Conservation (phyloP, 1,284 basidiomycete species). For the Athelia sp. region DNA sequence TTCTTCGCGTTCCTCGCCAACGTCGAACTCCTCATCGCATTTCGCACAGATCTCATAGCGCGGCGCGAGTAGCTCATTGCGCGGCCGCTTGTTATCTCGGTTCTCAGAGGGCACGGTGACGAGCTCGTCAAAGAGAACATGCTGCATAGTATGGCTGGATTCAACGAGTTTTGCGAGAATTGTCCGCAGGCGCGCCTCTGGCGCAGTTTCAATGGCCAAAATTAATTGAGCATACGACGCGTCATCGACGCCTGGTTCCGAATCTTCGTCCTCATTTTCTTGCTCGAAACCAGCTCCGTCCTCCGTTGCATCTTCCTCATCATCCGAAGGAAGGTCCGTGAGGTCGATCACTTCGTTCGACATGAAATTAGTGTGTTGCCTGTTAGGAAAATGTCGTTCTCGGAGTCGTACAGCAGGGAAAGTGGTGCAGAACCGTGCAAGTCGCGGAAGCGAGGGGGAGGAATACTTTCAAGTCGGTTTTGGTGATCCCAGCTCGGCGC, state of each 20-base stretch:
- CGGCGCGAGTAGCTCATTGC: slow-evolving; percentile 20
- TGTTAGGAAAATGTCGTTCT: no score
- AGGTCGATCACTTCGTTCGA: background rate
- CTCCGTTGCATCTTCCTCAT: background rate
- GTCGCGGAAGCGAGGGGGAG: no score
- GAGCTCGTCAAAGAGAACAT: slow-evolving; percentile 37
- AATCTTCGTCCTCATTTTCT: no score
- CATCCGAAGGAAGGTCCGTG: background rate
- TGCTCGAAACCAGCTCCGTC: no score
- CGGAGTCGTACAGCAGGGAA: no score
- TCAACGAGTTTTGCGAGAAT: slow-evolving; percentile 32
- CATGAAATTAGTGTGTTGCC: background rate
- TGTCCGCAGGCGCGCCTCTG: slow-evolving; percentile 36
- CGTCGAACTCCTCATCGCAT: slow-evolving; percentile 41
- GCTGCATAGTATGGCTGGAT: slow-evolving; percentile 33
- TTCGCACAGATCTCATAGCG: slow-evolving; percentile 39
- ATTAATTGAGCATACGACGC: slow-evolving; percentile 35
- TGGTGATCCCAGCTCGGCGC: no score
- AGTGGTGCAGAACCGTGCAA: no score
- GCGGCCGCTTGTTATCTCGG: slow-evolving; percentile 11
- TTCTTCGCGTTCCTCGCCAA: slow-evolving; percentile 23
- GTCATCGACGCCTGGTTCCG: slow-evolving; percentile 23
- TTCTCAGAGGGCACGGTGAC: slow-evolving; percentile 31
- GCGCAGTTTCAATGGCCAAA: slow-evolving; percentile 32
- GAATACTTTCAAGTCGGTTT: no score